Conservation (phyloP, 2,329 filamentous ascomycete species). For the Graphium sp. region DNA sequence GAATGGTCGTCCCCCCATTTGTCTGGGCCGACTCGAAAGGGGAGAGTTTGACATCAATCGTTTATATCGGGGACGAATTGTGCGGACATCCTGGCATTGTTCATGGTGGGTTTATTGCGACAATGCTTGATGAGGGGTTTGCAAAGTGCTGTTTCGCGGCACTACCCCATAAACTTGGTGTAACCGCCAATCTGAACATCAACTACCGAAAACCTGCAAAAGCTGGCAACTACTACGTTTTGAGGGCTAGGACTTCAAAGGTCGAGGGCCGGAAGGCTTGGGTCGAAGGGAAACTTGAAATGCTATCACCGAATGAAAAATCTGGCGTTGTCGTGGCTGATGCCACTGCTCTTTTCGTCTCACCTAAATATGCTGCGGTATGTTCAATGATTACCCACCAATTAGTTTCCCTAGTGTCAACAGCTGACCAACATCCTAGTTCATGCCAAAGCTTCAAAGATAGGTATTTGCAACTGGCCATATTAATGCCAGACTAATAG, state of each 20-base stretch:
- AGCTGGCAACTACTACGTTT: slow-evolving; percentile 59
- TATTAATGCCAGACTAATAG: not conserved
- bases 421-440: slow-evolving; percentile 6
- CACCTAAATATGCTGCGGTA: slow-evolving; percentile 68
- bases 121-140: slow-evolving; percentile 78
- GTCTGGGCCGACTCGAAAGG: slow-evolving; percentile 58
- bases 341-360: slow-evolving; percentile 74
- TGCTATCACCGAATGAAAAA: slow-evolving; percentile 44
- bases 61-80: slow-evolving; percentile 62
- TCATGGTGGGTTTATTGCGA: slow-evolving; percentile 83
- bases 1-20: slow-evolving; percentile 66
- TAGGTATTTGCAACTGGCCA: too few species aligned
- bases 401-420: not conserved
- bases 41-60: slow-evolving; percentile 52
- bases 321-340: slow-evolving; percentile 57
- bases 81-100: slow-evolving; percentile 85
- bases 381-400: slow-evolving; percentile 15
- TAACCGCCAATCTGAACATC: slow-evolving; percentile 72
- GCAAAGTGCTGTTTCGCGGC: slow-evolving; percentile 79
- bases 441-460: slow-evolving; percentile 10
- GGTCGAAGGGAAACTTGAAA: slow-evolving; percentile 78
- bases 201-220: slow-evolving; percentile 71
- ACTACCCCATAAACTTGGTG: slow-evolving; percentile 67
- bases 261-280: slow-evolving; percentile 89
- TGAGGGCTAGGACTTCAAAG: slow-evolving; percentile 65